These are phyloP conservation scores for Venustampulla echinocandica DNA, from an alignment of 495 filamentous ascomycete genomes.

Conservation along the genomic window DNA sequence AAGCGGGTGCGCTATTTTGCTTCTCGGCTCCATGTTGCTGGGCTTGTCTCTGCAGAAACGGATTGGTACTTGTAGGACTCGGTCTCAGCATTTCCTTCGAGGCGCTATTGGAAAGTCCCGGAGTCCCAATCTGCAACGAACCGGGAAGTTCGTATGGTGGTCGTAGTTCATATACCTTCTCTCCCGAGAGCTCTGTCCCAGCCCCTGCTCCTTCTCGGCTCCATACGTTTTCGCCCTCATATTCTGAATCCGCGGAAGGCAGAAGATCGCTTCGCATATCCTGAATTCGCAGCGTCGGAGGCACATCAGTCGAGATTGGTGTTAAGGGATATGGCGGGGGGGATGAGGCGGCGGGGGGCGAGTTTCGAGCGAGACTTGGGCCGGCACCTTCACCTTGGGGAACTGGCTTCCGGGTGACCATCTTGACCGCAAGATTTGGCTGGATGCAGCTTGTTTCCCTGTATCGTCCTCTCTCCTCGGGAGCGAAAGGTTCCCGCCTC, in stretches of 20 bases:
- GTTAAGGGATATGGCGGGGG: conserved; percentile 17
- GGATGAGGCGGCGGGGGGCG: background rate
- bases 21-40: conserved; percentile 11
- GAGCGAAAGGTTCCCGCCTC: too few relatives aligned
- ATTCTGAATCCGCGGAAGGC: conserved; percentile 28
- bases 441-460: too few relatives aligned
- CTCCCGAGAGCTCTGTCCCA: conserved; percentile 10
- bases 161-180: too few relatives aligned
- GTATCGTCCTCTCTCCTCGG: too few relatives aligned
- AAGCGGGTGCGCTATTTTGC: conserved; percentile 21
- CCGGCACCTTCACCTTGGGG: conserved; percentile 20
- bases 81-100: conserved; percentile 17
- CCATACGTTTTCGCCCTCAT: conserved; percentile 30
- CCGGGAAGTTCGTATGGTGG: too few relatives aligned
- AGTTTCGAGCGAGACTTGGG: too few relatives aligned
- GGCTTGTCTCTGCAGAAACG: conserved; percentile 39
- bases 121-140: too few relatives aligned
- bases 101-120: conserved; percentile 15
- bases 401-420: conserved; percentile 36
- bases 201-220: conserved; percentile 8
- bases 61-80: conserved; percentile 34
- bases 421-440: conserved; percentile 9
- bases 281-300: conserved; percentile 26
- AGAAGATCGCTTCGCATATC: conserved; percentile 26
- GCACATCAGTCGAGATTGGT: conserved; percentile 21